Evolutionary conservation across 345 rosid genomes (phyloP), one percentile per base, ranked within the genome.

Genomic region (Eucalyptus marginata): DNA sequence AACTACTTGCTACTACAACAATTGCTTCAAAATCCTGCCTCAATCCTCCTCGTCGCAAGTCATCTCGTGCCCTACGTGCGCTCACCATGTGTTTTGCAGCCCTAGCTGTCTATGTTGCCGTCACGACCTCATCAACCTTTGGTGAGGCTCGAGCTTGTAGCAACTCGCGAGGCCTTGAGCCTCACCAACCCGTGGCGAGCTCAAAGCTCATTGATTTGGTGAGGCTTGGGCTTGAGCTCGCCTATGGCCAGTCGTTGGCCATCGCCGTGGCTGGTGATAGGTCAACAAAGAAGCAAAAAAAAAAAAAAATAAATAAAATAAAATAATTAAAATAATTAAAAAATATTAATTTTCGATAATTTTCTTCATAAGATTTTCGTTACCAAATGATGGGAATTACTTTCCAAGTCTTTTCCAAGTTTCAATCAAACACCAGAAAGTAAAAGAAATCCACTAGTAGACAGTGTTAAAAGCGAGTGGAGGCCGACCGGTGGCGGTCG

Each of bases 11-110:
- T 94, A 95, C 90, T 95, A 97, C 89, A 93, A 93, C 88, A 91
- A 93, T 86, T 96, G 97, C 94, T 94, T 93, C 90, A 93, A 91
- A 80, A 90, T 36, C 27, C 27, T 92, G 87, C 85, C 40, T 80
- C 43, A 43, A 10, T 29, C 88, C 31, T 81, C 92, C 25, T 40
- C 90, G 2, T 44, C 94, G 40, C 25, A 87, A 5, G 83, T 92
- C 1, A 36, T 88, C 54, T 81, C 92, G 33, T 97, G 98, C 86
- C 91, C 91, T 9, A 87, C 91, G 2, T 96, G 97, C 94, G 91
- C 92, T 87, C 79, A 88, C 76, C 92, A 89, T 52, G 87, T 90
- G 29, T 96, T 96, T 91, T 96, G 99, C 84, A 80, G 88, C 91
- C 87, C 92, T 9, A 88, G 66, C 62, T 97, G 97, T 87, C 87